Evolutionary conservation across 208 protist genomes (phyloP), one percentile per base, ranked within the genome.

Genomic region (Acanthamoeba castellanii): DNA sequence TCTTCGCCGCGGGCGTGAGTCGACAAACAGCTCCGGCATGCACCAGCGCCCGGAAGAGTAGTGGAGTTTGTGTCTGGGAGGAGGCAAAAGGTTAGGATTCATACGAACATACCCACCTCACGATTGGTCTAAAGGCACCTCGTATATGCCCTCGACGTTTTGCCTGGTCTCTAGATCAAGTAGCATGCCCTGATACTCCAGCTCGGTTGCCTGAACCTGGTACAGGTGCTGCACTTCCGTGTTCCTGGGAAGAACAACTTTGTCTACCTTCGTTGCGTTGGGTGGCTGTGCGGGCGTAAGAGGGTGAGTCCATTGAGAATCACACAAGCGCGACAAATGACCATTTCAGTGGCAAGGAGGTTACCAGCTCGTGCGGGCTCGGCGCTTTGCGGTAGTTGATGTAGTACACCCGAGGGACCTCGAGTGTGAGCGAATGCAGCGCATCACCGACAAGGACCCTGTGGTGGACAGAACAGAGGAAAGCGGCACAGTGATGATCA

Each of bases 401-500:
- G 52, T 93, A 95, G 57, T 74, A 95, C 47, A 78, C 16, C 16
- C 93, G n/a, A 6, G 93, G 93, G 13, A 95, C 93, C 47, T 89
- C 93, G 34, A 95, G 78, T 30, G 61, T 92, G 59, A 95, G 47
- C 27, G 82, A 95, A 92, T 89, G 76, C 27, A 95, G 34, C 20
- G 59, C 93, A 45, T 95, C 93, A 30, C 81, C 93, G 45, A 89
- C 84, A 45, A 95, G 81, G 5, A 95, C 81, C 93, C 93, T 89
- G 27, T n/a, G 27, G 6, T 66, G 27, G 27, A 66, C 59, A 66
- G 3, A 4, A 64, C 57, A 64, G 22, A n/a, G 22, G 59, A 66
- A n/a, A 22, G 27, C 59, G 59, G 1, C 22, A n/a, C 20, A 14
- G 16, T n/a, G 59, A 64, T 64, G 16, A 37, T 22, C 20, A 47